Base-by-base conservation (phyloP, 441 rosid genomes). In the Bruguiera hainesii region DNA sequence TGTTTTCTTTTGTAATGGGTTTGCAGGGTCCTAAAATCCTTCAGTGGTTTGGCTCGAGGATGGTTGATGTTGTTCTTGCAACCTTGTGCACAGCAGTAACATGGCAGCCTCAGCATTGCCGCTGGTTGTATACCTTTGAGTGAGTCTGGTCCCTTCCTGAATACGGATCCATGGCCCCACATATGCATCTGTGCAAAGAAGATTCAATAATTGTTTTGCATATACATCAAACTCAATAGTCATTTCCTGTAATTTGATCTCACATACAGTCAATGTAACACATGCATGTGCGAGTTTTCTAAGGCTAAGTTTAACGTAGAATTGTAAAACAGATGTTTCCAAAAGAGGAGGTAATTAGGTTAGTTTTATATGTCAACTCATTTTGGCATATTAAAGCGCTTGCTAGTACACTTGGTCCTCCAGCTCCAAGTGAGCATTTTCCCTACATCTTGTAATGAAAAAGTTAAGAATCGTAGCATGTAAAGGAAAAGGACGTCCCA, bases 21-120 rank as follows among this genome's bases (percentile, higher is more conserved):
- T 50, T 88, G 93, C 28, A 88, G 90, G 29, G 93, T 88, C 53
- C 89, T 75, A 48, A 88, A 88, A 67, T 88, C 93, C 56, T 85
- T 88, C 74, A 88, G 57, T 48, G 90, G 90, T 84, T 84, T 88
- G 18, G 90, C 90, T 60, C 87, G 72, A 0, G 90, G 93, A 79
- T 88, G 90, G 72, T 88, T 85, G 56, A 88, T 81, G 81, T 88
- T 88, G 85, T 88, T 84, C 81, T 85, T 88, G 80, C 90, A 84
- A 48, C 87, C 90, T 67, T 79, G 86, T 49, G 86, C 87, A 53
- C 82, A 87, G 53, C 93, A 86, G 46, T 90, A 89, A 66, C 93
- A 88, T 15, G 93, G 93, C 13, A 88, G 75, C 79, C 90, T 81
- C 49, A 88, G 74, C 87, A 88, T 85, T 58, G 90, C 93, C 1